Evolutionary conservation across 192 early-diverging fungal species (phyloP), one percentile per base, ranked within the genome.

Genomic region (Backusella sp.): DNA sequence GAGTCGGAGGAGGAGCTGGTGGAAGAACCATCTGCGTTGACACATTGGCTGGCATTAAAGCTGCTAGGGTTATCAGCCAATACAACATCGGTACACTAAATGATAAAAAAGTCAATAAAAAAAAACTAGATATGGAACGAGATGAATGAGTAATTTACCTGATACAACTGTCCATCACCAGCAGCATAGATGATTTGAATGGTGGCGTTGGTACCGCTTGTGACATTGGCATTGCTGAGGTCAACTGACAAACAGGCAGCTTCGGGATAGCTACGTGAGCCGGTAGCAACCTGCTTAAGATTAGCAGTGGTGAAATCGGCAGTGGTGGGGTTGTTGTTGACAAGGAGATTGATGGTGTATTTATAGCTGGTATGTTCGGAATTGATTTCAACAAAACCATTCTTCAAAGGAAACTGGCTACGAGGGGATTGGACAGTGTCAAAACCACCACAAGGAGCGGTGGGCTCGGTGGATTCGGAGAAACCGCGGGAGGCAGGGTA

Each of bases 111-210:
- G 36, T 19, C 19, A 21, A 23, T 34, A 14, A 74, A 21, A 74
- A 21, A 42, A 75, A 75, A 42, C 3, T 66, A 23, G 37, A 42
- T n/a, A 21, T 56, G 11, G 2, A 62, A 62, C 14, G 11, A 62
- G n/a, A 62, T 44, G 3, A 62, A 26, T 5, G 15, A 44, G 14
- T 44, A 9, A 3, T 21, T 39, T 79, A 83, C 82, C 76, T 86
- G 84, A 69, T 88, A 88, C 3, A 90, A 80, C 62, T 70, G 70
- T 4, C 79, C 82, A 67, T 90, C 87, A 21, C 85, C 86, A 19
- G 81, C 86, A 65, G 80, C 85, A 73, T 83, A 86, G 6, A 86
- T 62, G 46, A 87, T 67, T 73, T 90, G 89, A n/a, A 90, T 77
- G 44, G 86, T 87, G 23, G 85, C 89, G 68, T 83, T 84, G 46